Evolutionary conservation across 2,329 filamentous ascomycete species (phyloP), one percentile per base, ranked within the genome.

Genomic region (Neonectria faginata): DNA sequence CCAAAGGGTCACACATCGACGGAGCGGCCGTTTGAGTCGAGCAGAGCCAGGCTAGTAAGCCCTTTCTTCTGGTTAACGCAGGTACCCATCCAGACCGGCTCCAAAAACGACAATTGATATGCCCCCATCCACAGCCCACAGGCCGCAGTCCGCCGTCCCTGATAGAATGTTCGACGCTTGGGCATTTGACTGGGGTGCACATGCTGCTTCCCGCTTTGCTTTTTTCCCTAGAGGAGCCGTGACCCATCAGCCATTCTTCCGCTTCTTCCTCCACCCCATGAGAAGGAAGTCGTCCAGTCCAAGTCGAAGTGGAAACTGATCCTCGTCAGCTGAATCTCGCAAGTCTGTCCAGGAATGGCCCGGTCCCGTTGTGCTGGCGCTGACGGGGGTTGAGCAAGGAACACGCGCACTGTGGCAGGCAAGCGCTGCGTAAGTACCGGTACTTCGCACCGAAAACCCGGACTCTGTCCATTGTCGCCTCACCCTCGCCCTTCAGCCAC

Each of bases 391-490:
- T 51, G 45, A 57, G 54, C 44, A 60, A 61, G 63, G 62, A 70
- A 60, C 58, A 62, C 51, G 56, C 70, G 67, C 67, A 73, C 69
- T 72, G 70, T 70, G 64, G 45, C 65, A 71, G 62, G 65, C 62
- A 62, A 65, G 54, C 36, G 31, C 48, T 50, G 25, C 41, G 18
- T 31, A 69, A 62, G 70, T 73, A 73, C 67, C 62, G 62, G 64
- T 72, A 72, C 70, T 65, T 68, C 58, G 62, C 52, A 36, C 54
- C 58, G 68, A 65, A 67, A 60, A 64, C 57, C 66, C 64, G 62
- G 70, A 67, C 70, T 67, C 51, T 66, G 41, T 51, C 44, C 41
- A 48, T 63, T 63, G 59, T 62, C 57, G 60, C 63, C 60, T 60
- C 58, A 58, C 60, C 67, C 29, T 62, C 44, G 47, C 51, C 39